Evolutionary conservation across 352 stramenopile species (phyloP).

Genomic region (Phytopythium mirpurense): DNA sequence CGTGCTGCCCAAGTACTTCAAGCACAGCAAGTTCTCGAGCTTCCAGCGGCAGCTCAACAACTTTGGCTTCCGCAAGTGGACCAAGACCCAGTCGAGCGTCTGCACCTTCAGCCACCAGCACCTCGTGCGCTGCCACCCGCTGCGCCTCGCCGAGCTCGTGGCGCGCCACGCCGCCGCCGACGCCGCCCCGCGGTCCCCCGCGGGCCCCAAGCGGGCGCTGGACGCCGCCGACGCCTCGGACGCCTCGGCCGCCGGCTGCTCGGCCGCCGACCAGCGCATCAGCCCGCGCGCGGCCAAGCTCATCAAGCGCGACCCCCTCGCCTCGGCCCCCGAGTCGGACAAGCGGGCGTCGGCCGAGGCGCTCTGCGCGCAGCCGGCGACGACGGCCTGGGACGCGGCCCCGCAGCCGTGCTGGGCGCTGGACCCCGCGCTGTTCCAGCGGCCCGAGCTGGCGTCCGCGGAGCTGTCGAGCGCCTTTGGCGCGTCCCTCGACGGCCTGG

Average conservation of each 20-base stretch:
- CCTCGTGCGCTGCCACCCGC: constrained; percentile 53
- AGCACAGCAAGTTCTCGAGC: constrained; percentile 91
- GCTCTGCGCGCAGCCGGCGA: not conserved
- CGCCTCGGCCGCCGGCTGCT: too few relatives aligned
- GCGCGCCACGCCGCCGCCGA: constrained; percentile 14
- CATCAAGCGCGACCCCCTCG: constrained; percentile 18
- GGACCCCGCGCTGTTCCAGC: constrained; percentile 23
- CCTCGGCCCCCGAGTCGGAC: not conserved
- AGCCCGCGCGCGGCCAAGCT: constrained; percentile 11
- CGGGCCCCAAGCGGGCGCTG: constrained; percentile 15
- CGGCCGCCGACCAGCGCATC: not conserved
- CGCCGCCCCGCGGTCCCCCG: constrained; percentile 14
- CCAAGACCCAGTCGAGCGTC: constrained; percentile 74
- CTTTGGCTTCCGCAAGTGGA: constrained; percentile 90
- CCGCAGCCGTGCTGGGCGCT: constrained; percentile 11
- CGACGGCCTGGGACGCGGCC: constrained; percentile 8
- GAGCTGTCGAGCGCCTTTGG: constrained; percentile 19
- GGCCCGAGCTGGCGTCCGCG: constrained; percentile 6
- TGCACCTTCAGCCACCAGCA: constrained; percentile 77
- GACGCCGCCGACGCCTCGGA: constrained; percentile 2
- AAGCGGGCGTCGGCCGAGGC: constrained; percentile 1
- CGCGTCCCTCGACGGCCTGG: constrained; percentile 25
- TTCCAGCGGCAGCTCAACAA: constrained; percentile 93
- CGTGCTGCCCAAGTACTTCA: constrained; percentile 92
- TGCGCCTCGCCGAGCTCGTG: constrained; percentile 52